Percentiles rank a stretch among this genome's conserved stretches.
These are phyloP conservation scores for Mucor racemosus DNA, from an alignment of 371 early-diverging fungal species.

Conservation along the genomic window DNA sequence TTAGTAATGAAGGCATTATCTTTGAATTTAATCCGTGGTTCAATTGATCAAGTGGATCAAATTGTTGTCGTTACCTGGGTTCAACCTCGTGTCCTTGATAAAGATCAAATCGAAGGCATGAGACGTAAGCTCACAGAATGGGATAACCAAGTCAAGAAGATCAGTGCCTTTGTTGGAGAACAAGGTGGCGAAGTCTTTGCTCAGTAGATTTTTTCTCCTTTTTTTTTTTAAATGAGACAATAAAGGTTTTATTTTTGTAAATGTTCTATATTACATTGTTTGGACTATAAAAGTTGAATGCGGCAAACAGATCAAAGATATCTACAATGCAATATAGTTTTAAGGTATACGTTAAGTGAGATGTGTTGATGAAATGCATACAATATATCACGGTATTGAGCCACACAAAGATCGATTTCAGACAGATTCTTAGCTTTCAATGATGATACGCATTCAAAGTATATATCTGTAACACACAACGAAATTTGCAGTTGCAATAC, in stretches of 20 bases:
- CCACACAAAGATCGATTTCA: too few species aligned
- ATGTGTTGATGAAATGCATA: too few species aligned
- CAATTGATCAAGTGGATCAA: constrained; percentile 94
- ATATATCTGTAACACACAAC: too few species aligned
- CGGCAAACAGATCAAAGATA: too few species aligned
- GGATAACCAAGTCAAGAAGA: constrained; percentile 49
- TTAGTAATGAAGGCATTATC: constrained; percentile 96
- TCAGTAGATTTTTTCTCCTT: constrained; percentile 29
- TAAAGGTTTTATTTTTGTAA: not conserved
- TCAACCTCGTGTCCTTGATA: constrained; percentile 94
- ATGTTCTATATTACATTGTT: not conserved
- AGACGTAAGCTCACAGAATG: constrained; percentile 50
- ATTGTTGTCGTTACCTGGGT: constrained; percentile 93
- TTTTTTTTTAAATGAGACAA: not conserved
- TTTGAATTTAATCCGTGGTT: constrained; percentile 89
- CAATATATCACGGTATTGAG: too few species aligned
- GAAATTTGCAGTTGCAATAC: too few species aligned
- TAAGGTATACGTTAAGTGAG: too few species aligned
- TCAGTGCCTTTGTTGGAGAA: constrained; percentile 61
- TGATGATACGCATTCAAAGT: too few species aligned
- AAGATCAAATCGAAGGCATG: constrained; percentile 84
- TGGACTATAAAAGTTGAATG: too few species aligned
- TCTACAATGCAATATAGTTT: too few species aligned
- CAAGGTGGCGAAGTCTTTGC: constrained; percentile 62
- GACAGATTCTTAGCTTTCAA: too few species aligned